These are phyloP conservation scores for Fusarium sp. DNA, from an alignment of 2,329 filamentous ascomycete species.

Conservation along the genomic window DNA sequence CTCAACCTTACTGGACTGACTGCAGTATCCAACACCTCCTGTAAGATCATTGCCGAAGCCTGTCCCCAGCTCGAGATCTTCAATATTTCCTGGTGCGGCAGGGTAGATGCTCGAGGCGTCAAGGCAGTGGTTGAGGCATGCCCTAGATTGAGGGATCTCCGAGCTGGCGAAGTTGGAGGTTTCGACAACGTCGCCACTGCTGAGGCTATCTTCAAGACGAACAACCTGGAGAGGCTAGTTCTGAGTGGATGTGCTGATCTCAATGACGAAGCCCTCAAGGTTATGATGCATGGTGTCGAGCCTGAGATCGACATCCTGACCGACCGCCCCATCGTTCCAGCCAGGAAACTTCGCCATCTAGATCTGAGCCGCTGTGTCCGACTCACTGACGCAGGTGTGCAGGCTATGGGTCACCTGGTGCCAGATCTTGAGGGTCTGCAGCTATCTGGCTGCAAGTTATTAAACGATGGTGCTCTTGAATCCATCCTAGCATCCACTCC, in stretches of 20 bases:
- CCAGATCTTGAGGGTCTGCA: slow-evolving; percentile 86
- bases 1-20: slow-evolving; percentile 87
- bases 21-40: slow-evolving; percentile 83
- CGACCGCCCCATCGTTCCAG: slow-evolving; percentile 77
- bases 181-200: slow-evolving; percentile 81
- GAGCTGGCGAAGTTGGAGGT: slow-evolving; percentile 82
- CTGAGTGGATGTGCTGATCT: slow-evolving; percentile 83
- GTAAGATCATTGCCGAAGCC: slow-evolving; percentile 84
- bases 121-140: slow-evolving; percentile 79
- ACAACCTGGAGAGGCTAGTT: slow-evolving; percentile 83
- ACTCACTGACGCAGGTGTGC: slow-evolving; percentile 79
- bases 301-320: slow-evolving; percentile 86
- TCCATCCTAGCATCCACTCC: slow-evolving; percentile 80
- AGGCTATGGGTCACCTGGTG: slow-evolving; percentile 76
- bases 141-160: slow-evolving; percentile 77
- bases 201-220: slow-evolving; percentile 78
- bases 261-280: slow-evolving; percentile 76
- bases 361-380: slow-evolving; percentile 83
- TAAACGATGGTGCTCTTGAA: slow-evolving; percentile 79
- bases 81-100: slow-evolving; percentile 93
- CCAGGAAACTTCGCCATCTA: slow-evolving; percentile 82
- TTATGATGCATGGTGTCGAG: slow-evolving; percentile 79
- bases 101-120: slow-evolving; percentile 82
- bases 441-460: slow-evolving; percentile 77
- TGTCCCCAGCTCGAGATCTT: slow-evolving; percentile 85